Evolutionary conservation across 306 rosid genomes (phyloP).

Genomic region (Vicia faba): DNA sequence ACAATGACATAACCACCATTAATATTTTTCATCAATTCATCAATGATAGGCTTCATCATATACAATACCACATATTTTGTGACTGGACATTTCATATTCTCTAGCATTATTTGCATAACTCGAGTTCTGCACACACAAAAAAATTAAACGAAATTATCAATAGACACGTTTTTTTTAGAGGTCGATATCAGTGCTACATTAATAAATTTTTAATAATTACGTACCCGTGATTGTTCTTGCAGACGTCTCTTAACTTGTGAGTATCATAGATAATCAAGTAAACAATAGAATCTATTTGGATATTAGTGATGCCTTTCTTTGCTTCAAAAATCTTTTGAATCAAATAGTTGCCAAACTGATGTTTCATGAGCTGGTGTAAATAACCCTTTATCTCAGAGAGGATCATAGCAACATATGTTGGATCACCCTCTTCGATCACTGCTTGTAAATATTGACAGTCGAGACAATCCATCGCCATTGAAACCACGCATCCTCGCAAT

Average conservation of each 20-base stretch:
- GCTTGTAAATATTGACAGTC: conserved; percentile 3
- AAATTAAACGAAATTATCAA: too few species aligned
- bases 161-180: too few species aligned
- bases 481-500: background rate
- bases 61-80: background rate
- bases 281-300: background rate
- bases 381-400: conserved; percentile 3
- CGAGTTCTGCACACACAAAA: conserved; percentile 36
- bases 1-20: conserved; percentile 44
- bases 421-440: conserved; percentile 10
- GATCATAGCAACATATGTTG: background rate
- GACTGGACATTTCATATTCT: background rate
- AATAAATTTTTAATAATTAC: too few species aligned
- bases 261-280: background rate
- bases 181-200: too few species aligned
- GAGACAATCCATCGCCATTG: conserved; percentile 12
- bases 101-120: conserved; percentile 41
- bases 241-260: conserved; percentile 16
- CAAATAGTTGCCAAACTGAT: conserved; percentile 20
- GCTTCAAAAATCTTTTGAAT: conserved; percentile 36
- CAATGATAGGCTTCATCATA: conserved; percentile 19
- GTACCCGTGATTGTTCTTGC: conserved; percentile 41
- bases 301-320: background rate
- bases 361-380: conserved; percentile 28
- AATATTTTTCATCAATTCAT: conserved; percentile 26